Percentiles rank a stretch among this genome's conserved stretches.
phyloP scores from a whole-genome alignment of 176 grass and related monocot species.

The Musa troglodytarum region DNA sequence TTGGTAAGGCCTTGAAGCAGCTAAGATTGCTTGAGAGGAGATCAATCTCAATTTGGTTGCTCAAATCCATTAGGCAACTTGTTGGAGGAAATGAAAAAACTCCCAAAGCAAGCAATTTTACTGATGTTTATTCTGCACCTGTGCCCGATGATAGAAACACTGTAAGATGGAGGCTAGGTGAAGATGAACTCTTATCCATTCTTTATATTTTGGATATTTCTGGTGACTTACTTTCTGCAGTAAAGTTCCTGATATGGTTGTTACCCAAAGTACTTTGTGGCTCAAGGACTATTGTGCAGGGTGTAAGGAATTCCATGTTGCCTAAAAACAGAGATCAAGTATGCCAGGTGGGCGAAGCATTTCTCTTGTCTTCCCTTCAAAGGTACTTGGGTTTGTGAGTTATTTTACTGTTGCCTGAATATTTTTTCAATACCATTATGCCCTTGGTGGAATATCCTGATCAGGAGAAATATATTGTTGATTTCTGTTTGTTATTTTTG shows the following conservation, averaged over 20 bases:
- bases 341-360: conserved; percentile 77
- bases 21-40: conserved; percentile 87
- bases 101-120: conserved; percentile 50
- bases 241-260: conserved; percentile 83
- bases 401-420: background rate
- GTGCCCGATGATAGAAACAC: conserved; percentile 39
- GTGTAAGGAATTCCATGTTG: conserved; percentile 41
- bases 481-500: no score
- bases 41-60: conserved; percentile 81
- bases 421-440: background rate
- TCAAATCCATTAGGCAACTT: conserved; percentile 78
- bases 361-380: conserved; percentile 89
- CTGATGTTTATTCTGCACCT: conserved; percentile 34
- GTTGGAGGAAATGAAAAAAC: conserved; percentile 70
- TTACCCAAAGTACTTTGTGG: conserved; percentile 60
- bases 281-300: conserved; percentile 36
- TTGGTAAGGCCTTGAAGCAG: conserved; percentile 68
- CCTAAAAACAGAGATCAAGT: conserved; percentile 79
- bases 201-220: conserved; percentile 87
- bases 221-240: conserved; percentile 71
- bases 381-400: conserved; percentile 30
- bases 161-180: conserved; percentile 71
- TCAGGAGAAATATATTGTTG: no score
- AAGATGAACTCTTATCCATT: conserved; percentile 76
- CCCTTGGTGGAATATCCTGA: background rate